These are phyloP conservation scores for Mallotus nudiflorus DNA, from an alignment of 345 rosid genomes.

Conservation along the genomic window DNA sequence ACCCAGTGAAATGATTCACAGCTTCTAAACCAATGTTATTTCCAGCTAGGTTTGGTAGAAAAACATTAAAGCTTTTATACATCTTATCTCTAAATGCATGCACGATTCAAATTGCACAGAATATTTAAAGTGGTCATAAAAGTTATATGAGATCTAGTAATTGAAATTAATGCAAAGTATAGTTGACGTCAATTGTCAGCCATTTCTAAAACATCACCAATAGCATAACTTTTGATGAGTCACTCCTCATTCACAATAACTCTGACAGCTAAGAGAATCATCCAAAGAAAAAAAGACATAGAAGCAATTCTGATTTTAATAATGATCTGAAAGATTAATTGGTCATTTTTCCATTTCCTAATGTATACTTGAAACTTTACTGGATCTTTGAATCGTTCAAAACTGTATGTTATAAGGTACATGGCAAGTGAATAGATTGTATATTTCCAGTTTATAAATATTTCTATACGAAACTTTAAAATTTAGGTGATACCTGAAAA, in stretches of 20 bases:
- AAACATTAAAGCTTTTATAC: not conserved
- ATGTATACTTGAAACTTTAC: not conserved
- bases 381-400: not conserved
- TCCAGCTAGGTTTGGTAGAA: not conserved
- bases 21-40: not conserved
- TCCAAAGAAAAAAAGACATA: not conserved
- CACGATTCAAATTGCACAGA: not conserved
- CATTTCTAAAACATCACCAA: not conserved
- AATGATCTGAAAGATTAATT: not conserved
- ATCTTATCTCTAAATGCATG: not conserved
- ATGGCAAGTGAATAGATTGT: not conserved
- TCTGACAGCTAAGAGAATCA: not conserved
- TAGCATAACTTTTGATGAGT: not conserved
- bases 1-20: not conserved
- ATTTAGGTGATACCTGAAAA: slow-evolving; percentile 59
- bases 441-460: not conserved
- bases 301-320: not conserved
- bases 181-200: not conserved
- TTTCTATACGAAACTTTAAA: not conserved
- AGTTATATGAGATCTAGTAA: too few species aligned
- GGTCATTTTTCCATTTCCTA: not conserved
- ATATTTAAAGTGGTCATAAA: not conserved
- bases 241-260: too few species aligned
- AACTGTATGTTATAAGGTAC: not conserved
- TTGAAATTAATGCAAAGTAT: not conserved